These are phyloP conservation scores for Aegilops umbellulata DNA, from an alignment of 176 grass and related monocot species.

Conservation along the genomic window DNA sequence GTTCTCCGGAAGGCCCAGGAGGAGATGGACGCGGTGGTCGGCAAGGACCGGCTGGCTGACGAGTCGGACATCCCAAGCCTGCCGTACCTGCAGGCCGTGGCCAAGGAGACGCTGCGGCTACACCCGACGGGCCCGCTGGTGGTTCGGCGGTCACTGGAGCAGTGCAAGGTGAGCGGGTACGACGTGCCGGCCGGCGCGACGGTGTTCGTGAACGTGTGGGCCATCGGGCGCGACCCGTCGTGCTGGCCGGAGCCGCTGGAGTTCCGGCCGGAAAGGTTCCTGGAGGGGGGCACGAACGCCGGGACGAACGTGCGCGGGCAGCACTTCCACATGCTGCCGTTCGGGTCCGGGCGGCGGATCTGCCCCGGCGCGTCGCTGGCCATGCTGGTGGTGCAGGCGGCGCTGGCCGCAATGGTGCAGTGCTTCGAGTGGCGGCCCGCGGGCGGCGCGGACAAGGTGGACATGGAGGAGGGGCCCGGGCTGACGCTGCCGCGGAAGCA, in stretches of 20 bases:
- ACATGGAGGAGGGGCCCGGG: conserved; percentile 63
- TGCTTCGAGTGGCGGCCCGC: conserved; percentile 60
- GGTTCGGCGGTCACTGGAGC: conserved; percentile 28
- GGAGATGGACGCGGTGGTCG: conserved; percentile 59
- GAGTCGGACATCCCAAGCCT: conserved; percentile 53
- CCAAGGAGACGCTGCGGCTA: conserved; percentile 64
- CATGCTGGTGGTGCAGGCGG: conserved; percentile 42
- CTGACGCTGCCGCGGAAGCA: conserved; percentile 38
- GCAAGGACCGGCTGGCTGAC: conserved; percentile 29
- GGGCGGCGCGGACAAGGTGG: conserved; percentile 35
- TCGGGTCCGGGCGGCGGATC: conserved; percentile 54
- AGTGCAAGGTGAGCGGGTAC: conserved; percentile 44
- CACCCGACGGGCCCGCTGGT: conserved; percentile 59
- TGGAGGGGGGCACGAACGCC: background rate
- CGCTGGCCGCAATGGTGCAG: conserved; percentile 56
- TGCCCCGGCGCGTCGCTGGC: conserved; percentile 73
- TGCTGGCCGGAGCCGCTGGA: conserved; percentile 42
- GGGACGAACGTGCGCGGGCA: conserved; percentile 53
- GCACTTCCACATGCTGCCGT: conserved; percentile 76
- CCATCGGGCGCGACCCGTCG: conserved; percentile 55
- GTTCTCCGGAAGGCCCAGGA: conserved; percentile 30
- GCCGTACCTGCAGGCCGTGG: conserved; percentile 64
- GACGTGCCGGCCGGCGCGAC: conserved; percentile 46
- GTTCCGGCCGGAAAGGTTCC: conserved; percentile 67
- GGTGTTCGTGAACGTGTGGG: conserved; percentile 61